A percentile compares a stretch with the other conserved stretches of the same genome.
Conservation (phyloP, 345 rosid genomes). For the Acer yangbiense region DNA sequence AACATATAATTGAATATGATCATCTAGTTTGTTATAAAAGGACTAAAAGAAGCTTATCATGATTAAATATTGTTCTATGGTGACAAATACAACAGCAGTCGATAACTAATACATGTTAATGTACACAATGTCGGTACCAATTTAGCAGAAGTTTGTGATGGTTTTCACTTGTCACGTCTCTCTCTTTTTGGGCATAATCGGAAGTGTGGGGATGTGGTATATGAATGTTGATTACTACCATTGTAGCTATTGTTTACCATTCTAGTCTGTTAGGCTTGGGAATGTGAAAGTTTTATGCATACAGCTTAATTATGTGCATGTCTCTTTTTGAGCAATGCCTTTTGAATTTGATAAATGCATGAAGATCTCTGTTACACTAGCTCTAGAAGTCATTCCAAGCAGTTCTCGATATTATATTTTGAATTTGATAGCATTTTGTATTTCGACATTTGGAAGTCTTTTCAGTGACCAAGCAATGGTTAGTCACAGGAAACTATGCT, state of each 20-base stretch:
- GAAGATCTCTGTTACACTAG: neutral
- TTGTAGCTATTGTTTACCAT: neutral
- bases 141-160: neutral
- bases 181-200: neutral
- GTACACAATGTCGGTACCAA: neutral
- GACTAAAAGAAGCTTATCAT: neutral
- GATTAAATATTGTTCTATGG: neutral
- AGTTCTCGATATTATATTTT: neutral
- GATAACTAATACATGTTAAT: neutral
- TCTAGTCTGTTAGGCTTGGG: neutral
- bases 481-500: neutral
- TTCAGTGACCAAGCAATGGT: neutral
- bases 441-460: neutral
- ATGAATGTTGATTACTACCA: neutral
- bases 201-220: neutral
- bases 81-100: neutral
- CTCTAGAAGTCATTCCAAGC: neutral
- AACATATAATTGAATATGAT: neutral
- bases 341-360: slow-evolving; percentile 2
- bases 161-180: neutral
- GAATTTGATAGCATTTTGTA: neutral
- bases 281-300: neutral
- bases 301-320: neutral
- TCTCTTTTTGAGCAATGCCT: neutral
- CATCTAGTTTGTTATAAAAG: neutral